Evolutionary conservation across 2,329 filamentous ascomycete genomes (phyloP).

Genomic region (Fusarium sp.): DNA sequence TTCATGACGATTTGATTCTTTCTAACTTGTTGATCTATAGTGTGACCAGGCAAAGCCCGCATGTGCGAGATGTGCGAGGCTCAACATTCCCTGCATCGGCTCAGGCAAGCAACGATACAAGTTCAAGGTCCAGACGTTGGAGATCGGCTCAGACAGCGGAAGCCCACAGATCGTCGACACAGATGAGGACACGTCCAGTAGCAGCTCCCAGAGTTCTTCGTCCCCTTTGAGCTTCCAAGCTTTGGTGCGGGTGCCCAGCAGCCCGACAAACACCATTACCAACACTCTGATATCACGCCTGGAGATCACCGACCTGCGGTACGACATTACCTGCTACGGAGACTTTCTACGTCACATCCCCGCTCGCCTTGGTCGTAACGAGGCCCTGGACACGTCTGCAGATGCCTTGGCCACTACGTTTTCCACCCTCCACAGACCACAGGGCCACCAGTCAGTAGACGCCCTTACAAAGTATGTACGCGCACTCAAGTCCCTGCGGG

Average conservation of each 20-base stretch:
- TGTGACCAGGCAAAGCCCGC: constrained; percentile 58
- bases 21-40: constrained; percentile 42
- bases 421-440: constrained; percentile 35
- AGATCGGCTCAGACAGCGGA: constrained; percentile 5
- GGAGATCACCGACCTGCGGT: constrained; percentile 56
- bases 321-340: constrained; percentile 61
- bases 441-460: constrained; percentile 28
- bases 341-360: constrained; percentile 59
- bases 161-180: constrained; percentile 5
- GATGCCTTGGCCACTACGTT: constrained; percentile 46
- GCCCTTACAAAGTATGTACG: constrained; percentile 47
- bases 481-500: constrained; percentile 45
- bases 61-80: constrained; percentile 59
- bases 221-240: constrained; percentile 10
- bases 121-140: constrained; percentile 55
- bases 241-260: constrained; percentile 44
- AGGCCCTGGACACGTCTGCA: constrained; percentile 56
- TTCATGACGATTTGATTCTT: not conserved
- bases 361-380: constrained; percentile 56
- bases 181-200: constrained; percentile 12
- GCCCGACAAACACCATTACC: constrained; percentile 41
- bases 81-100: constrained; percentile 58
- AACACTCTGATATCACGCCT: constrained; percentile 48
- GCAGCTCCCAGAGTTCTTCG: not conserved
- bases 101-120: constrained; percentile 61